phyloP scores from a whole-genome alignment of 371 early-diverging fungal genomes.

The Mucor racemosus region DNA sequence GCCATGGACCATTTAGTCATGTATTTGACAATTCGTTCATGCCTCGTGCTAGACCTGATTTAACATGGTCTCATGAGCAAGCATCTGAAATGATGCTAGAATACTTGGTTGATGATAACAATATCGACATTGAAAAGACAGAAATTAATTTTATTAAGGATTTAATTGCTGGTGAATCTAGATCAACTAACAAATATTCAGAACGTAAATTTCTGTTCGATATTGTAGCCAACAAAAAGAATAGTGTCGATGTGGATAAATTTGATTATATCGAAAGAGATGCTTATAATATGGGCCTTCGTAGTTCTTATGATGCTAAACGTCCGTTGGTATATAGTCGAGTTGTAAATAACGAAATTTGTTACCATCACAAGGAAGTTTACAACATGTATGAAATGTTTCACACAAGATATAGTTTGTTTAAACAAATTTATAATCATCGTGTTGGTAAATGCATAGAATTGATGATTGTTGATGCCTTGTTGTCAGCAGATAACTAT shows the following conservation, averaged over 20 bases:
- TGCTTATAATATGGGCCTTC: conserved; percentile 85
- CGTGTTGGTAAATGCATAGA: conserved; percentile 82
- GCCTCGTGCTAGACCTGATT: conserved; percentile 56
- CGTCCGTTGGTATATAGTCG: conserved; percentile 83
- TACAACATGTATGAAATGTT: conserved; percentile 89
- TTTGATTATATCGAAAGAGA: conserved; percentile 96
- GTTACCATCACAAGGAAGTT: conserved; percentile 83
- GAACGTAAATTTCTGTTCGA: conserved; percentile 84
- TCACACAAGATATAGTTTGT: conserved; percentile 88
- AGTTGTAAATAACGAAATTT: conserved; percentile 88
- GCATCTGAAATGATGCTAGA: conserved; percentile 91
- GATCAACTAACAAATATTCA: conserved; percentile 25
- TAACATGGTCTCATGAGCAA: conserved; percentile 88
- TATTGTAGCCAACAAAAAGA: conserved; percentile 94
- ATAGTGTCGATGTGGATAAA: conserved; percentile 96
- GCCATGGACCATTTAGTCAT: conserved; percentile 94
- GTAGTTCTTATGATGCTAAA: conserved; percentile 78
- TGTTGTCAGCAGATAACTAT: conserved; percentile 79
- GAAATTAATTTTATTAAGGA: conserved; percentile 84
- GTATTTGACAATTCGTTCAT: conserved; percentile 92
- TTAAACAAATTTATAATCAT: conserved; percentile 94
- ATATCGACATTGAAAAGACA: conserved; percentile 69
- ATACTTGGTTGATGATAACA: conserved; percentile 81
- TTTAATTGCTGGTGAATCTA: conserved; percentile 79
- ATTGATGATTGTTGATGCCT: conserved; percentile 87